Base-by-base conservation (phyloP, 257 asterid species). In the Plantago ovata region DNA sequence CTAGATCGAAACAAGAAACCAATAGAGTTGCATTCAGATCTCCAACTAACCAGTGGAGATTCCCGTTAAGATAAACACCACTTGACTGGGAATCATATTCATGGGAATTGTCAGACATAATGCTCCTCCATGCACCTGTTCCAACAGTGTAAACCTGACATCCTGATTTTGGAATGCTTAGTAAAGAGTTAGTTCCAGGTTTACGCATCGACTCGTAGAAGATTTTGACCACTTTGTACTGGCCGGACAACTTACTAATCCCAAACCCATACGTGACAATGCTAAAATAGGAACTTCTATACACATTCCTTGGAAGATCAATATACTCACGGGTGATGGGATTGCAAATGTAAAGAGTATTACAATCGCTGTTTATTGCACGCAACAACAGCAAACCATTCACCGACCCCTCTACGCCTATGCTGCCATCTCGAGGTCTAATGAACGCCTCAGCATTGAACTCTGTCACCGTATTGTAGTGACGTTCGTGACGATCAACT, bases 81-180 rank as follows among this genome's bases (percentile, higher is more conserved):
- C 12, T 11, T 21, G 50, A 56, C 20, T 47, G 50, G 13, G 32
- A 19, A 40, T 40, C 21, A 13, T 56, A 56, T 20, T 11, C 6
- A 11, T 56, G 38, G 9, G 18, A 24, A 11, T 56, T 12, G 10
- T 44, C 61, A 12, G 40, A 5, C 18, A 38, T 53, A 3, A 69
- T 38, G 9, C 44, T 51, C 55, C 72, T 62, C 81, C 87, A 80
- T 0, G 58, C 46, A 13, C 79, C 75, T 19, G 71, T 70, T 59
- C 84, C 84, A 14, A 79, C 64, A 7, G 86, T 67, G 66, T 79
- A 75, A 43, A 77, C 75, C 4, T 59, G 57, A 39, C 79, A 76
- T 9, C 47, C 62, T 2, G 73, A 69, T 21, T 46, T 53, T 0
- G 61, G 68, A 61, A 68, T 42, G 28, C 65, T 45, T 4, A 60